Conservation (phyloP, 805 yeast species). For the Schwanniomyces vanrijiae region DNA sequence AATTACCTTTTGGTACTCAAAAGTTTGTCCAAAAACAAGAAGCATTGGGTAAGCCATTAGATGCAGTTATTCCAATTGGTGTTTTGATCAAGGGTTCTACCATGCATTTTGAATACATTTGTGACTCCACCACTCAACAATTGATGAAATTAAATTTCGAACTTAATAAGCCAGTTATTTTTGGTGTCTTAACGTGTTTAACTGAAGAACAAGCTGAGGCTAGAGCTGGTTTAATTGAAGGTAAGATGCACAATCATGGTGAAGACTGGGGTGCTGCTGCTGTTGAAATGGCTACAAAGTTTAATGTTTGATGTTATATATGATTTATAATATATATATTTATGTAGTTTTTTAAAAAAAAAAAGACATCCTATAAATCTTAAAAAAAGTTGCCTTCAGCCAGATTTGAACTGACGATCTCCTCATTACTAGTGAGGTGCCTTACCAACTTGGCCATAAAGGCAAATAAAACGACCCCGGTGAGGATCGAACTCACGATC, state of each 20-base stretch:
- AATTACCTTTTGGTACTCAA: constrained; percentile 81
- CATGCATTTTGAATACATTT: constrained; percentile 97
- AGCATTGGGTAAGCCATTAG: constrained; percentile 50
- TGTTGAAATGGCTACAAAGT: constrained; percentile 75
- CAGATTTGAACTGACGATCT: constrained; percentile 11
- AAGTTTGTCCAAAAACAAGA: constrained; percentile 47
- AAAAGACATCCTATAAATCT: not conserved
- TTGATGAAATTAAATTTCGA: constrained; percentile 79
- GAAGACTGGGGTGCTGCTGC: constrained; percentile 99
- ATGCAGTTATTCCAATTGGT: constrained; percentile 92
- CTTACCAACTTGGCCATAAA: constrained; percentile 11
- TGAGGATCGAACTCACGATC: constrained; percentile 22
- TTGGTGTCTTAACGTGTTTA: constrained; percentile 89
- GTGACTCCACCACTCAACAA: constrained; percentile 84
- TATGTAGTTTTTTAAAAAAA: not conserved
- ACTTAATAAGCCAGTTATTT: constrained; percentile 76
- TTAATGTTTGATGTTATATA: constrained; percentile 9
- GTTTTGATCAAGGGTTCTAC: constrained; percentile 94
- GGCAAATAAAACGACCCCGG: constrained; percentile 13
- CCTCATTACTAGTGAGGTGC: constrained; percentile 11
- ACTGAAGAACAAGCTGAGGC: constrained; percentile 92
- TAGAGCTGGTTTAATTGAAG: constrained; percentile 80
- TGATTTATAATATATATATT: not conserved
- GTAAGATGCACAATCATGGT: constrained; percentile 92
- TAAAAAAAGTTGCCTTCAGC: constrained; percentile 7